A percentile compares a stretch with the other conserved stretches of the same genome.
Evolutionary conservation across 192 early-diverging fungal species (phyloP).

Genomic region (Anaeromyces robustus): DNA sequence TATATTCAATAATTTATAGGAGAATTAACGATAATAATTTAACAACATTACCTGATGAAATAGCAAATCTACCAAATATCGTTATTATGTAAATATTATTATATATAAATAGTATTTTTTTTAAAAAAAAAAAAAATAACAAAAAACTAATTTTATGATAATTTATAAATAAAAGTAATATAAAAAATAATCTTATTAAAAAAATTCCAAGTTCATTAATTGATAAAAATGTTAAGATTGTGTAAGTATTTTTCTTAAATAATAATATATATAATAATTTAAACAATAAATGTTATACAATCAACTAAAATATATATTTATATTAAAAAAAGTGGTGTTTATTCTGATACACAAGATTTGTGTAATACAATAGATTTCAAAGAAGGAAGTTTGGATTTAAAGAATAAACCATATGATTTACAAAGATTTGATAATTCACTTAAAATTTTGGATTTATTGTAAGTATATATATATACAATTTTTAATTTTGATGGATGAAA

Average conservation of each 20-base stretch:
- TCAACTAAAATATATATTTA: too few relatives aligned
- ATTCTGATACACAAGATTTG: not conserved
- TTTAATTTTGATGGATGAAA: too few relatives aligned
- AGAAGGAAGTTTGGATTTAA: not conserved
- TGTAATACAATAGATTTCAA: not conserved
- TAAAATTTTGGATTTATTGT: not conserved
- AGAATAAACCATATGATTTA: not conserved
- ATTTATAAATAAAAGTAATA: not conserved
- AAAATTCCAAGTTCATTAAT: not conserved
- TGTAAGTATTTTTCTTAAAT: not conserved
- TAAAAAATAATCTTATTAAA: not conserved
- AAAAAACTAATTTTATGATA: too few relatives aligned
- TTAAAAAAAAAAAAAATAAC: too few relatives aligned
- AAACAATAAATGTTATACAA: too few relatives aligned
- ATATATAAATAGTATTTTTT: too few relatives aligned
- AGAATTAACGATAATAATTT: not conserved
- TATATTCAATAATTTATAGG: not conserved
- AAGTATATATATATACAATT: not conserved
- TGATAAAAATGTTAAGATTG: not conserved
- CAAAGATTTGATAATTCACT: not conserved
- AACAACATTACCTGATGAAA: not conserved
- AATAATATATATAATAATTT: too few relatives aligned
- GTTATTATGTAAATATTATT: not conserved
- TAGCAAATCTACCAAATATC: not conserved
- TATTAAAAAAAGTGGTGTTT: not conserved